phyloP scores from a whole-genome alignment of 768 basidiomycete genomes.

The Kwoniella botswanensis region DNA sequence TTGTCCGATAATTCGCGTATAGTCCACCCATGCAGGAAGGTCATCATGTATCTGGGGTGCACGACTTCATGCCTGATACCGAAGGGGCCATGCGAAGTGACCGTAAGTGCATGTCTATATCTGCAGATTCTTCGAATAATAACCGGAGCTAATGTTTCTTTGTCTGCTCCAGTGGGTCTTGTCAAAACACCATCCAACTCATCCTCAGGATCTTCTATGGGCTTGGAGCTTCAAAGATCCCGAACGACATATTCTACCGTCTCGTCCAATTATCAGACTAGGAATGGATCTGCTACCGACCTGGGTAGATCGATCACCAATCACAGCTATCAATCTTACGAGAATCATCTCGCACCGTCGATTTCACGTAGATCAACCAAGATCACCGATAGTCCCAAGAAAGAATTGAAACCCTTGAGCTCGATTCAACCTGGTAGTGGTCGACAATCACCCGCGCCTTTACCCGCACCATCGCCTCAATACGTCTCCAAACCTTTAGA shows the following conservation, averaged over 20 bases:
- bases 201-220: conserved; percentile 35
- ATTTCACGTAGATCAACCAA: not conserved
- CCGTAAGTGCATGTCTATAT: conserved; percentile 15
- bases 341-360: conserved; percentile 37
- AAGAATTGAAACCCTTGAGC: conserved; percentile 4
- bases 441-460: not conserved
- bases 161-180: conserved; percentile 12
- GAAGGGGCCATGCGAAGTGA: conserved; percentile 30
- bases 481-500: not conserved
- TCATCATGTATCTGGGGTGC: conserved; percentile 45
- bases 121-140: not conserved
- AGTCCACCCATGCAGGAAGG: conserved; percentile 48
- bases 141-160: not conserved
- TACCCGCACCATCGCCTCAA: not conserved
- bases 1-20: not conserved
- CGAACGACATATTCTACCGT: conserved; percentile 29
- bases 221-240: conserved; percentile 22
- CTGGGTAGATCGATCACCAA: conserved; percentile 14
- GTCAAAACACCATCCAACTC: conserved; percentile 41
- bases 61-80: conserved; percentile 34
- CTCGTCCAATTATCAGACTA: conserved; percentile 21
- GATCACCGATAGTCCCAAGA: conserved; percentile 1
- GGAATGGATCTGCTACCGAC: conserved; percentile 8
- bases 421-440: conserved; percentile 3
- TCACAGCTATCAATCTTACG: conserved; percentile 31